Percentiles rank a stretch among this genome's conserved stretches.
Evolutionary conservation across 768 basidiomycete species (phyloP).

Genomic region (Suillus clintonianus): DNA sequence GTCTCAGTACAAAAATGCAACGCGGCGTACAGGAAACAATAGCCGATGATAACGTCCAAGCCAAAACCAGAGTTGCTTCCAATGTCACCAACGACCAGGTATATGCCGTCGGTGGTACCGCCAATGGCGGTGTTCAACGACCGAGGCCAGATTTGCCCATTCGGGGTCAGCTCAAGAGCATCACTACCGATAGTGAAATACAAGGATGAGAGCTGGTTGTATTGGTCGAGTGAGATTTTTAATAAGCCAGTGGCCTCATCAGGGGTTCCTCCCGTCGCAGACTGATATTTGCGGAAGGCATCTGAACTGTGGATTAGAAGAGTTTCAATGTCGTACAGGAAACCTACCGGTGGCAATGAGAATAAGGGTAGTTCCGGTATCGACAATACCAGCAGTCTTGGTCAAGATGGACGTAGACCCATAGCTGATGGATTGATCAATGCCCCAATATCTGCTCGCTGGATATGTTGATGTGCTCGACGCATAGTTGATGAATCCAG

Average conservation of each 20-base stretch:
- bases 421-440: constrained; percentile 32
- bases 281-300: constrained; percentile 14
- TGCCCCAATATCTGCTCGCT: constrained; percentile 35
- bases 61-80: constrained; percentile 4
- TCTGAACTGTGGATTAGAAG: neutral
- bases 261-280: constrained; percentile 8
- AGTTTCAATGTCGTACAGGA: constrained; percentile 24
- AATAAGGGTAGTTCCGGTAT: constrained; percentile 37
- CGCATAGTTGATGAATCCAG: constrained; percentile 30
- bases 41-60: constrained; percentile 6
- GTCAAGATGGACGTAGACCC: constrained; percentile 25
- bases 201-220: neutral
- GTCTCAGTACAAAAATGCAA: constrained; percentile 4
- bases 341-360: constrained; percentile 12
- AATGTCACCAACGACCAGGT: constrained; percentile 9
- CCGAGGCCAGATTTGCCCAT: constrained; percentile 17
- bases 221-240: constrained; percentile 5
- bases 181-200: constrained; percentile 5
- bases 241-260: constrained; percentile 18
- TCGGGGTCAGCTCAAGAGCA: neutral
- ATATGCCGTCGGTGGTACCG: constrained; percentile 14
- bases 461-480: constrained; percentile 33
- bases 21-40: constrained; percentile 19
- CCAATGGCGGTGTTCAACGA: constrained; percentile 19
- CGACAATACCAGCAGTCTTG: constrained; percentile 36